Evolutionary conservation across 768 basidiomycete genomes (phyloP).

Genomic region (Phylloporus sp.): DNA sequence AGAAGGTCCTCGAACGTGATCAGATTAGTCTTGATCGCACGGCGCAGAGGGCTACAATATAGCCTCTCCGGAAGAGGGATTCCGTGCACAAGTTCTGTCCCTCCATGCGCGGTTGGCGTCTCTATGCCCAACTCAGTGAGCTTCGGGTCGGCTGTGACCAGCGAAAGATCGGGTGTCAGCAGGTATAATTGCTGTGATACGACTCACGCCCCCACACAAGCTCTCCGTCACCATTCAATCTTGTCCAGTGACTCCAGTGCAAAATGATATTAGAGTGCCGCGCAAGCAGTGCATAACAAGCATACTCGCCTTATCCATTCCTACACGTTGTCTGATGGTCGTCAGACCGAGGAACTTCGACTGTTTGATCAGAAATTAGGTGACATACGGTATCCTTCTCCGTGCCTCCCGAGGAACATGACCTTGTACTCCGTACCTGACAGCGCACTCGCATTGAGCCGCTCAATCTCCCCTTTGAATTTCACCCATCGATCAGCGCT

Average conservation of each 20-base stretch:
- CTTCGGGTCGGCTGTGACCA: conserved; percentile 55
- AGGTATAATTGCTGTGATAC: neutral
- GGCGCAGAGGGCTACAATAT: conserved; percentile 61
- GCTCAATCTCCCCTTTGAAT: conserved; percentile 38
- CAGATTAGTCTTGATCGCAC: conserved; percentile 55
- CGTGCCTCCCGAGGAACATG: conserved; percentile 65
- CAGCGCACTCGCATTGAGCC: conserved; percentile 42
- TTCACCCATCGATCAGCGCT: conserved; percentile 48
- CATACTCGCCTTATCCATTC: conserved; percentile 56
- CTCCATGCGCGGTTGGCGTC: conserved; percentile 45
- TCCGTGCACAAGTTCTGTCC: conserved; percentile 34
- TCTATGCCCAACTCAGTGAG: conserved; percentile 54
- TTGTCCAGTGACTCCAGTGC: conserved; percentile 49
- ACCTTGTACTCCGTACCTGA: conserved; percentile 52
- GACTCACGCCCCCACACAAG: conserved; percentile 73
- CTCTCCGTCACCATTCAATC: conserved; percentile 57
- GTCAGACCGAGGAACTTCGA: conserved; percentile 12
- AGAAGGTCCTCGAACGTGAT: conserved; percentile 49
- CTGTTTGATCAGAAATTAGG: neutral
- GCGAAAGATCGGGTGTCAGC: neutral
- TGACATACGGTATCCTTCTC: conserved; percentile 65
- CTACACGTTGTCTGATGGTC: conserved; percentile 59
- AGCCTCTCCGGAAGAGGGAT: conserved; percentile 53
- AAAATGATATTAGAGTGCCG: neutral
- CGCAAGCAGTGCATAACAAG: neutral